Evolutionary conservation across 352 stramenopile genomes (phyloP), one percentile per base, ranked within the genome.

Genomic region (Thraustochytrium sp.): DNA sequence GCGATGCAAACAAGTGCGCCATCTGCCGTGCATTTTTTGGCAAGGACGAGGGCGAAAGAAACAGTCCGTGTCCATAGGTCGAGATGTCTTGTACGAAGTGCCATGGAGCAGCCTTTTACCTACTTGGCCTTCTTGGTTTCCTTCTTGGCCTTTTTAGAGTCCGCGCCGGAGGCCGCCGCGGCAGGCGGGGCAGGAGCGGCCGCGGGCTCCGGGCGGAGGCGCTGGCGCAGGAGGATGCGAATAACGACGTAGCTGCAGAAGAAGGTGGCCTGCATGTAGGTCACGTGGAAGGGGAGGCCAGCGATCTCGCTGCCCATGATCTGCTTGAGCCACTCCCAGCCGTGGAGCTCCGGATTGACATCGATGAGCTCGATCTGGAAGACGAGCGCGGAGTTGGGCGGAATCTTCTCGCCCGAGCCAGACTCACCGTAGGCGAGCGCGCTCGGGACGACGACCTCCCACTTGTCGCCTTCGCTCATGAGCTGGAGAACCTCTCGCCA

Each of bases 381-480:
- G 26, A 86, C 76, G 11, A 86, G 56, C 5, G 76, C 54, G 16
- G 75, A 16, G 76, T 61, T 54, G 26, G 76, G 31, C 0, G 75
- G 75, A 26, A 87, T 87, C 29, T 84, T 59, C n/a, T 62, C 53
- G 26, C 46, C 40, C 8, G 29, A n/a, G 73, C 84, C 75, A 26
- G 82, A 37, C 40, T 88, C 77, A 9, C 85, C 85, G 62, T 87
- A 87, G 5, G 73, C 85, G 37, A 87, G 55, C 34, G 87, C 64
- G 77, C 64, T 82, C 40, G 85, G 85, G 37, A 87, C 86, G 38
- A 86, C 77, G 5, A 87, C 51, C 38, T 86, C 84, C 85, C 85
- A 87, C 40, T 87, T 78, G 42, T 87, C 85, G 49, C 85, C 85
- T 44, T 87, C 85, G 5, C 36, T 38, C 85, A 87, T 87, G 16